Conservation (phyloP, 306 rosid genomes). For the Gleditsia sinensis region DNA sequence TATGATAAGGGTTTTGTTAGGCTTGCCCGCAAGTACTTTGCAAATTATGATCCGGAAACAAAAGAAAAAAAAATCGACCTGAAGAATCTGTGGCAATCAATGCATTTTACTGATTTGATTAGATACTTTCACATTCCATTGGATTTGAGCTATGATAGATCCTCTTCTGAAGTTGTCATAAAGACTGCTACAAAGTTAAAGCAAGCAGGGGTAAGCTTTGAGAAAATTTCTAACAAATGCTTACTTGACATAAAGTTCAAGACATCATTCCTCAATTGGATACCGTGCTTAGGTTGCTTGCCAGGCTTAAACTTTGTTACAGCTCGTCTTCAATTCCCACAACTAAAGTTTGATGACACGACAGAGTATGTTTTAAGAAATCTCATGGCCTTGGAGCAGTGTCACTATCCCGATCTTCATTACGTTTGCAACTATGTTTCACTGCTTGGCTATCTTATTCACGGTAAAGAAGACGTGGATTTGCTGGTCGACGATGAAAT, state of each 20-base stretch:
- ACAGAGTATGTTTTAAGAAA: conserved; percentile 42
- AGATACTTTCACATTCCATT: conserved; percentile 18
- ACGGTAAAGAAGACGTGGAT: conserved; percentile 38
- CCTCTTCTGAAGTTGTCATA: neutral
- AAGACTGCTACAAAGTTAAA: conserved; percentile 24
- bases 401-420: no score
- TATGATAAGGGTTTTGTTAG: neutral
- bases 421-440: no score
- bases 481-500: conserved; percentile 28
- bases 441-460: conserved; percentile 32
- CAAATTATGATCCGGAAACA: no score
- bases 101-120: conserved; percentile 41
- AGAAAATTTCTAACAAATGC: neutral
- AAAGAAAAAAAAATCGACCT: neutral
- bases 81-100: neutral
- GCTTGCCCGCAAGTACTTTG: neutral
- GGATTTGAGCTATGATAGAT: rapidly evolving
- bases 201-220: conserved; percentile 25
- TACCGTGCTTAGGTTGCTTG: neutral
- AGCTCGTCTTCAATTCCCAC: conserved; percentile 10
- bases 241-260: neutral
- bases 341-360: neutral
- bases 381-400: no score
- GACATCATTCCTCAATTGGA: neutral
- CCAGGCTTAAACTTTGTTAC: neutral